A percentile compares a stretch with the other conserved stretches of the same genome.
Evolutionary conservation across 768 basidiomycete species (phyloP).

Genomic region (Lyophyllum semitale): DNA sequence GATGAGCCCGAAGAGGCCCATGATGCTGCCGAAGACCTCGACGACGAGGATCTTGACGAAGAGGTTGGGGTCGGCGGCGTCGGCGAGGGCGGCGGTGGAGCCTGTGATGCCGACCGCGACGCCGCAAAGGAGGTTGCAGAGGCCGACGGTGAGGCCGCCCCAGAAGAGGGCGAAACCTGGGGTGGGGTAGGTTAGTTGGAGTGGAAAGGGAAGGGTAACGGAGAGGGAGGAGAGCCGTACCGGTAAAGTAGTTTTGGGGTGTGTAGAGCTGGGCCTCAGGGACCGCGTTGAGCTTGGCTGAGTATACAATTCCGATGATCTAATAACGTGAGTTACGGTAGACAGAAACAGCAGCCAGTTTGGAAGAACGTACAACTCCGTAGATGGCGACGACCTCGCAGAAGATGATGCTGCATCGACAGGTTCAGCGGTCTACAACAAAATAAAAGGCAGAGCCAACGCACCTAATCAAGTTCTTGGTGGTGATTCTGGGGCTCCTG

Average conservation of each 20-base stretch:
- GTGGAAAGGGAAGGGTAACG: not conserved
- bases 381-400: slow-evolving; percentile 99
- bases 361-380: slow-evolving; percentile 69
- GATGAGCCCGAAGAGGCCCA: slow-evolving; percentile 92
- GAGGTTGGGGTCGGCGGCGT: slow-evolving; percentile 91
- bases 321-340: slow-evolving; percentile 24
- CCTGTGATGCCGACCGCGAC: slow-evolving; percentile 94
- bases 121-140: slow-evolving; percentile 94
- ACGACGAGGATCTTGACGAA: slow-evolving; percentile 98
- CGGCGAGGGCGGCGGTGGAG: slow-evolving; percentile 91
- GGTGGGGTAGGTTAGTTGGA: not conserved
- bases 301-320: slow-evolving; percentile 98
- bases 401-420: slow-evolving; percentile 82
- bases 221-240: slow-evolving; percentile 32
- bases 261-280: slow-evolving; percentile 77
- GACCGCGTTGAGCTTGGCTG: slow-evolving; percentile 70
- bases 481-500: slow-evolving; percentile 87
- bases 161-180: slow-evolving; percentile 93
- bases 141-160: slow-evolving; percentile 92
- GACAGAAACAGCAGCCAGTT: slow-evolving; percentile 1
- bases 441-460: slow-evolving; percentile 16
- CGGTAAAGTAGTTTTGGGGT: slow-evolving; percentile 89
- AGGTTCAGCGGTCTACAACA: not conserved
- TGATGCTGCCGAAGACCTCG: slow-evolving; percentile 89
- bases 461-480: slow-evolving; percentile 97